Base-by-base conservation (phyloP, 441 rosid genomes). In the Dalechampia spathulata region DNA sequence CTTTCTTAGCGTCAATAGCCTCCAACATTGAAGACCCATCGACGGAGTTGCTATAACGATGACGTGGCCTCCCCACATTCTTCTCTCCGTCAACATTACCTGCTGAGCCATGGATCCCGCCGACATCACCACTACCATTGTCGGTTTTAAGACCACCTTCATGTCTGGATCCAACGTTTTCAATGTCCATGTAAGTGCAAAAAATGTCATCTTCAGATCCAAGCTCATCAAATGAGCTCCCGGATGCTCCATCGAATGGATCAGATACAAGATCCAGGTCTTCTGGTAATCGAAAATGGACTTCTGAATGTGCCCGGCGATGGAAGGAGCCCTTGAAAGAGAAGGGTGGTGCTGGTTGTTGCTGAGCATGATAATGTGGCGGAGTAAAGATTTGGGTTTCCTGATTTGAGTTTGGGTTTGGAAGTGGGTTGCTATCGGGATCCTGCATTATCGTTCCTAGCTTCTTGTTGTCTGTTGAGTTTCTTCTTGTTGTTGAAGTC, bases 131-230 rank as follows among this genome's bases (percentile, higher is more conserved):
- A 7, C 58, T 74, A 41, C 62, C 46, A 70, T 78, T 83, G 52
- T 77, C 79, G 37, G 63, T 58, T 44, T 71, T 73, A 75, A 70
- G 69, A 36, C 47, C 64, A 21, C n/a, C 49, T 23, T 38, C 68
- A 16, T 16, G 44, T 27, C 49, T 50, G n/a, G n/a, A n/a, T 10
- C 78, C 71, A 2, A 72, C 77, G 57, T 82, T 83, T 60, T 86
- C 96, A 19, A 82, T 76, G 70, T 91, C 90, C 89, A 88, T 79
- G 73, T 86, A 91, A n/a, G 86, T 77, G 60, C 80, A 79, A 53
- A 88, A 90, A 72, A 91, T 59, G 71, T 88, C 96, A 17, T 91
- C 95, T 58, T 90, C 92, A 64, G 95, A 81, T 74, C 87, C 89
- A 19, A 81, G 65, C 20, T 78, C 86, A 15, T 87, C 92, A 57